Evolutionary conservation across 768 basidiomycete genomes (phyloP), one percentile per base, ranked within the genome.

Genomic region (Naganishia randhawae): DNA sequence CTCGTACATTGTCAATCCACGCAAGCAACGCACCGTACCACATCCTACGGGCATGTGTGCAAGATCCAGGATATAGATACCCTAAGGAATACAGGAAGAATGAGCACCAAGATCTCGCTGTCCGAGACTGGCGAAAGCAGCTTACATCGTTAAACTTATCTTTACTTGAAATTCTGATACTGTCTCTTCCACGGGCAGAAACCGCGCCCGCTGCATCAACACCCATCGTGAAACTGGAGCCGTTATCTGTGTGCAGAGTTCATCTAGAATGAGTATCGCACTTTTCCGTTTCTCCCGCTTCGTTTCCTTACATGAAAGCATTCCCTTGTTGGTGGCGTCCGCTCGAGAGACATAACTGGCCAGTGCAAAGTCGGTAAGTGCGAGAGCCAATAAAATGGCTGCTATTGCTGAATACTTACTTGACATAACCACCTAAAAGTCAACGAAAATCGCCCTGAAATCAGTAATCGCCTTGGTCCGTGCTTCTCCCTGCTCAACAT

Each of bases 21-120:
- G 13, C n/a, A 22, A 14, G 48, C 45, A n/a, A 75, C 75, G 66
- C 35, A 79, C 78, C 0, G 77, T 77, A 3, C 78, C 78, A 63
- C 78, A 80, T 37, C 78, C 78, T 0, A 78, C 77, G 6, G 78
- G 78, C 74, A 80, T 76, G 63, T 80, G 77, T 42, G 74, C 73
- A 17, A 80, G 41, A 63, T 80, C 78, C 25, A 80, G 68, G 35
- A 80, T 76, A 53, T 80, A 80, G 6, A 80, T 77, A 32, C 50
- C 29, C 57, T 61, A 25, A 22, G 17, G 16, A 33, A 50, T 45
- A 27, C 17, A 22, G 31, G 3, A 42, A 55, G 68, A 71, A 50
- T 62, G 35, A 17, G 45, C 45, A 9, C 29, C 16, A 4, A 13
- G 11, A 31, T 33, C 29, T 32, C 17, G 13, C 6, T 32, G 8